Conservation (phyloP, 495 filamentous ascomycete genomes). For the Penicillium pulvis region DNA sequence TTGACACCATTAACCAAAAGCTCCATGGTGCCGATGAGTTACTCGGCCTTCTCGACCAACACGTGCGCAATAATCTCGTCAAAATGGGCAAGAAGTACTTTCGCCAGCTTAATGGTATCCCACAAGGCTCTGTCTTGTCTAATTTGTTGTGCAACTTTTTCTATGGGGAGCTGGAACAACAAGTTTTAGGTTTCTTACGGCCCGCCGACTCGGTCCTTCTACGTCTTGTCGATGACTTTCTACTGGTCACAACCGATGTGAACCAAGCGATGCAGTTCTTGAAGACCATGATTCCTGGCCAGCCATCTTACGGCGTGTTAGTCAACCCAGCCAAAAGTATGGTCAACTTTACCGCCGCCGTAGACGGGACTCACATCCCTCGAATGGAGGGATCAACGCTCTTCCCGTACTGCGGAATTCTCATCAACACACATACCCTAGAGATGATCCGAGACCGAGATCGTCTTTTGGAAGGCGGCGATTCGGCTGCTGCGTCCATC, state of each 20-base stretch:
- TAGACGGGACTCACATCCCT: conserved; percentile 58
- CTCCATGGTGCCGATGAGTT: conserved; percentile 57
- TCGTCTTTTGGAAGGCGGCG: conserved; percentile 49
- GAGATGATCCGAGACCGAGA: conserved; percentile 66
- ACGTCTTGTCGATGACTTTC: conserved; percentile 87
- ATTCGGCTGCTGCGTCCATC: conserved; percentile 34
- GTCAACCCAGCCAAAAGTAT: conserved; percentile 80
- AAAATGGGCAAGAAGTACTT: conserved; percentile 90
- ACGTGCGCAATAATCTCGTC: conserved; percentile 80
- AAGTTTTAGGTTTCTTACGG: conserved; percentile 66
- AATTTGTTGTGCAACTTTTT: conserved; percentile 90
- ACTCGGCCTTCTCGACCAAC: conserved; percentile 70
- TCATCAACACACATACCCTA: conserved; percentile 76
- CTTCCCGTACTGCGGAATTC: conserved; percentile 88
- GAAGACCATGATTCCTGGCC: conserved; percentile 73
- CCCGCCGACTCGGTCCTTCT: conserved; percentile 66
- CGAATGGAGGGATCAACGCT: conserved; percentile 43
- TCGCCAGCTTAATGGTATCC: conserved; percentile 84
- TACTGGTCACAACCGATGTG: conserved; percentile 75
- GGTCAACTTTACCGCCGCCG: conserved; percentile 75
- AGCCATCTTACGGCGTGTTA: conserved; percentile 75
- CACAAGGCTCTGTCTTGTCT: conserved; percentile 88
- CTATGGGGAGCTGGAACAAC: conserved; percentile 80
- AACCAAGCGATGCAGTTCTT: conserved; percentile 70
- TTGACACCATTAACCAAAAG: conserved; percentile 60